A percentile compares a stretch with the other conserved stretches of the same genome.
Conservation (phyloP, 2,329 filamentous ascomycete species). For the Leptodontidium sp. region DNA sequence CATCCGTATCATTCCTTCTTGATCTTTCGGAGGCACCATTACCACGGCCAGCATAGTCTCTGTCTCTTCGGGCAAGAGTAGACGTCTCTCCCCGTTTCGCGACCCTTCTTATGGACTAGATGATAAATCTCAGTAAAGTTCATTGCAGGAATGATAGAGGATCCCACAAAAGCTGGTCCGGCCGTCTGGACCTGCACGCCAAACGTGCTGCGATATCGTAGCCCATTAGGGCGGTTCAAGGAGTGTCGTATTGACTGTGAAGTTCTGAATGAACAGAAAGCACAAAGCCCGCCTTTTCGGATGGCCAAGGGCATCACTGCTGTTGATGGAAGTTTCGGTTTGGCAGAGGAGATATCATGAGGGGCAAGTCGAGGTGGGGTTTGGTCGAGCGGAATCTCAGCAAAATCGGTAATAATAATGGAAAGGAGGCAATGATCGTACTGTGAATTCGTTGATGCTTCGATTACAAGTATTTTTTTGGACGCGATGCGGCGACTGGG, state of each 20-base stretch:
- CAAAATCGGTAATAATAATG: too few relatives aligned
- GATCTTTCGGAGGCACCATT: too few relatives aligned
- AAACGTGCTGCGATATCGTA: slow-evolving; percentile 2
- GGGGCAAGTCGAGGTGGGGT: background rate
- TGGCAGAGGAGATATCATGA: background rate
- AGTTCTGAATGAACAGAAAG: slow-evolving; percentile 51
- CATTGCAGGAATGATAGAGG: background rate
- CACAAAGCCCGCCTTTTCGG: slow-evolving; percentile 49
- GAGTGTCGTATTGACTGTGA: slow-evolving; percentile 28
- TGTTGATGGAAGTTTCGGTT: background rate
- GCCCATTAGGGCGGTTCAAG: slow-evolving; percentile 10
- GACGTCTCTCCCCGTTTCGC: background rate
- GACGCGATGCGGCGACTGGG: too few relatives aligned
- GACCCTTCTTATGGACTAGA: background rate
- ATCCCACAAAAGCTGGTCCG: background rate
- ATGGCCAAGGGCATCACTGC: slow-evolving; percentile 52
- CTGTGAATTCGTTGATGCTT: background rate
- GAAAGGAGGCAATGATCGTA: too few relatives aligned
- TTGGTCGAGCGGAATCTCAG: background rate
- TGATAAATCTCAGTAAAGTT: background rate
- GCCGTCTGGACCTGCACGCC: background rate
- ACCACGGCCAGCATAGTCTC: too few relatives aligned
- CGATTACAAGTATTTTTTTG: too few relatives aligned
- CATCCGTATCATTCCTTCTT: background rate
- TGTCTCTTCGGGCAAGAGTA: too few relatives aligned